Percentiles rank a stretch among this genome's conserved stretches.
Conservation (phyloP, 2,329 filamentous ascomycete genomes). For the Leptosphaerulina australis region DNA sequence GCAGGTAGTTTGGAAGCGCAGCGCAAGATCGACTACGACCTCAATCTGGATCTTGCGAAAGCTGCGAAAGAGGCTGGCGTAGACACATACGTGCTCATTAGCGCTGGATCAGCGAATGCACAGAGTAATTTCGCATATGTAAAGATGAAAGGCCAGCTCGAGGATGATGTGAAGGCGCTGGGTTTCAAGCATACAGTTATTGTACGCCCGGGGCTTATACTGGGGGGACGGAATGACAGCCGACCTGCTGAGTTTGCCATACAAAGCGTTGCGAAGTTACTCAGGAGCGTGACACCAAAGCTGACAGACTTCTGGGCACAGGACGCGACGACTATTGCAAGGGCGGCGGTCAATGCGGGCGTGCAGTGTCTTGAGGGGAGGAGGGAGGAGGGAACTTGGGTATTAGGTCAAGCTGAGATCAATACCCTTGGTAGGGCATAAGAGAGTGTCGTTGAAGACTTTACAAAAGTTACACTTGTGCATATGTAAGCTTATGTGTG, state of each 20-base stretch:
- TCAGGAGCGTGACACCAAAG: conserved; percentile 54
- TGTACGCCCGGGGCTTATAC: conserved; percentile 73
- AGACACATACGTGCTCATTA: conserved; percentile 79
- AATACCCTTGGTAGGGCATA: conserved; percentile 64
- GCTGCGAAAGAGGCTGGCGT: conserved; percentile 75
- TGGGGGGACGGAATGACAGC: conserved; percentile 70
- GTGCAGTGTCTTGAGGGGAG: conserved; percentile 42
- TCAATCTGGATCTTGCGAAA: conserved; percentile 79
- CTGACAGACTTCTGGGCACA: conserved; percentile 73
- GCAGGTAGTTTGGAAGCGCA: conserved; percentile 81
- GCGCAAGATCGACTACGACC: conserved; percentile 85
- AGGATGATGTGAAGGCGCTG: conserved; percentile 73
- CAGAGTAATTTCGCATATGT: conserved; percentile 60
- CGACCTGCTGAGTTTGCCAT: conserved; percentile 65
- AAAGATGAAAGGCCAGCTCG: conserved; percentile 86
- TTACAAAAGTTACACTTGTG: neutral
- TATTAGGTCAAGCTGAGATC: conserved; percentile 66
- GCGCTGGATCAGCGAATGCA: conserved; percentile 60
- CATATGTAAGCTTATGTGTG: neutral
- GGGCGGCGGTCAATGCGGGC: conserved; percentile 14
- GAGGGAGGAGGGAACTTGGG: conserved; percentile 64
- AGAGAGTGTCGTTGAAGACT: neutral
- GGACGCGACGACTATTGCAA: conserved; percentile 70
- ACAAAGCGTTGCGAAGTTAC: conserved; percentile 60
- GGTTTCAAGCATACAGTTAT: conserved; percentile 81